These are phyloP conservation scores for Sicyos edulis DNA, from an alignment of 306 rosid genomes.

Conservation along the genomic window DNA sequence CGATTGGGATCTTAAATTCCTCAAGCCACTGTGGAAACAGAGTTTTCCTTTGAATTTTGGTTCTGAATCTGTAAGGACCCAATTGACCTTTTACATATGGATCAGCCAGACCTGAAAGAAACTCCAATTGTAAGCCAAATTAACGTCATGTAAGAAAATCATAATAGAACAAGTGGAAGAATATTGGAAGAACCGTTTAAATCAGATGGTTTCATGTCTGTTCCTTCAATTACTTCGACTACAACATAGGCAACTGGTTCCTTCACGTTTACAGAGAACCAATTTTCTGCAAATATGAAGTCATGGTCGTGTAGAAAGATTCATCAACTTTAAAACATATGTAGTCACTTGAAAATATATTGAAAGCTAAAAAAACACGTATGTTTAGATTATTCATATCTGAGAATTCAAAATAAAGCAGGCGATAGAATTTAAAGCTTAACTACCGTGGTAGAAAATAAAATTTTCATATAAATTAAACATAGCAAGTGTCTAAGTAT, in stretches of 20 bases:
- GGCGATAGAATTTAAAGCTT: neutral
- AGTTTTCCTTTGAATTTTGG: slow-evolving; percentile 72
- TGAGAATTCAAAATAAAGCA: neutral
- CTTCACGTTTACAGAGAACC: slow-evolving; percentile 83
- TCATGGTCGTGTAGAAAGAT: slow-evolving; percentile 18
- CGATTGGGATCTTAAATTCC: slow-evolving; percentile 80
- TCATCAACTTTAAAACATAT: neutral
- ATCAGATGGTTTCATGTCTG: slow-evolving; percentile 74
- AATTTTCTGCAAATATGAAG: slow-evolving; percentile 35
- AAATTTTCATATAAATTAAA: neutral
- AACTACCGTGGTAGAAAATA: neutral
- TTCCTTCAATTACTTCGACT: slow-evolving; percentile 74
- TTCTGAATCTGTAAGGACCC: slow-evolving; percentile 75
- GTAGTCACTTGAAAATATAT: neutral
- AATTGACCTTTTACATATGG: slow-evolving; percentile 83
- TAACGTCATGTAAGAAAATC: neutral
- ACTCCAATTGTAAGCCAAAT: slow-evolving; percentile 6
- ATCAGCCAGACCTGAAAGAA: slow-evolving; percentile 82
- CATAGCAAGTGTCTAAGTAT: neutral
- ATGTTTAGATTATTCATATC: neutral
- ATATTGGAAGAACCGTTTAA: slow-evolving; percentile 49
- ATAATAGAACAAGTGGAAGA: neutral
- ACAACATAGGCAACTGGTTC: slow-evolving; percentile 58
- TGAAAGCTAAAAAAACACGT: neutral
- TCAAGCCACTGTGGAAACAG: slow-evolving; percentile 78